phyloP scores from a whole-genome alignment of 768 basidiomycete genomes.

The Suillus ampliporus region DNA sequence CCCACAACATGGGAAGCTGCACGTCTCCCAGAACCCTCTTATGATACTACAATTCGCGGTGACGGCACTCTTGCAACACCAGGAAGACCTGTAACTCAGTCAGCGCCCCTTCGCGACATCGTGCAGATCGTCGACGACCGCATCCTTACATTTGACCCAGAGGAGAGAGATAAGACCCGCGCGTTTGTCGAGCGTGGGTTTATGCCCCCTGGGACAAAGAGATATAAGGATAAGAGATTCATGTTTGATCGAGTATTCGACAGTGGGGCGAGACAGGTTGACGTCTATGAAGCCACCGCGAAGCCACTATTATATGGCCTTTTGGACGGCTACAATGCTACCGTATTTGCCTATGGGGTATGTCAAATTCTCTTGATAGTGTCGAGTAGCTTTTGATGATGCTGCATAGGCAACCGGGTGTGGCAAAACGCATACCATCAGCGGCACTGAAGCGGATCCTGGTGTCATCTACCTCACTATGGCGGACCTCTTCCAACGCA shows the following conservation, averaged over 20 bases:
- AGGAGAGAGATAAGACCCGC: slow-evolving; percentile 81
- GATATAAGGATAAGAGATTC: slow-evolving; percentile 96
- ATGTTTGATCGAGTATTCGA: slow-evolving; percentile 96
- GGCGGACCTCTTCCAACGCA: slow-evolving; percentile 94
- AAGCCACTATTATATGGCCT: slow-evolving; percentile 85
- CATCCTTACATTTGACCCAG: slow-evolving; percentile 94
- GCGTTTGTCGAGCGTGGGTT: slow-evolving; percentile 88
- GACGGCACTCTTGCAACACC: slow-evolving; percentile 86
- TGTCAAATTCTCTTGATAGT: slow-evolving; percentile 36
- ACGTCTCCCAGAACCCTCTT: slow-evolving; percentile 77
- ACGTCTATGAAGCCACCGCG: slow-evolving; percentile 87
- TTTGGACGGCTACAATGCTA: slow-evolving; percentile 94
- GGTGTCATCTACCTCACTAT: slow-evolving; percentile 97
- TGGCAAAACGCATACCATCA: slow-evolving; percentile 99
- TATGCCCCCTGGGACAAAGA: slow-evolving; percentile 83
- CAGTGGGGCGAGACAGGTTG: slow-evolving; percentile 78
- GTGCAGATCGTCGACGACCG: slow-evolving; percentile 93
- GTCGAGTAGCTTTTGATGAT: slow-evolving; percentile 18
- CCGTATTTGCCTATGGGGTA: slow-evolving; percentile 98
- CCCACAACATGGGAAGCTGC: slow-evolving; percentile 85
- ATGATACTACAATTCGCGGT: slow-evolving; percentile 74
- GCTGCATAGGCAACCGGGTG: slow-evolving; percentile 93
- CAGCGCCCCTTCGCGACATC: slow-evolving; percentile 71
- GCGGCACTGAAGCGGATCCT: slow-evolving; percentile 84
- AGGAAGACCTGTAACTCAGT: slow-evolving; percentile 53